These are phyloP conservation scores for Periconia sp. DNA, from an alignment of 2,329 filamentous ascomycete genomes.

Conservation along the genomic window DNA sequence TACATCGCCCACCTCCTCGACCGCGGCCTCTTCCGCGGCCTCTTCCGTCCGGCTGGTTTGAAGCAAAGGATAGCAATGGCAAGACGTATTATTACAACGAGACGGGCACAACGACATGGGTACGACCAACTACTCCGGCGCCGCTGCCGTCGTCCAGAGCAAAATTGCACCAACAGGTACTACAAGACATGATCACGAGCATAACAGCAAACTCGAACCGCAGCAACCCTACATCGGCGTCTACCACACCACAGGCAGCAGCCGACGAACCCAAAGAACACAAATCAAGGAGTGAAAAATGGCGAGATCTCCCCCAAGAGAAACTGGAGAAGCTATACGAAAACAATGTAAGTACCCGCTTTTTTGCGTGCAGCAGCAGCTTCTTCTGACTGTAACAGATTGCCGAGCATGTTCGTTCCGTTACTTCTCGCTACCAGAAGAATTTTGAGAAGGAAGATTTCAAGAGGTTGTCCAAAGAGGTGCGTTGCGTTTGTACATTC, in stretches of 20 bases:
- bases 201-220: constrained; percentile 68
- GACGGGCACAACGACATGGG: constrained; percentile 76
- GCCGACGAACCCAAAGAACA: constrained; percentile 59
- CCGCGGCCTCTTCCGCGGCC: constrained; percentile 60
- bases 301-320: constrained; percentile 69
- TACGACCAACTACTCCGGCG: constrained; percentile 70
- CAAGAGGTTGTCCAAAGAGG: constrained; percentile 66
- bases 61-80: constrained; percentile 67
- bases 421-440: constrained; percentile 83
- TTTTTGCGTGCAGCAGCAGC: not conserved
- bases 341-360: constrained; percentile 69
- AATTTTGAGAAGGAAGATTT: constrained; percentile 81
- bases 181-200: constrained; percentile 75
- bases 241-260: constrained; percentile 66
- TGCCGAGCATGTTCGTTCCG: constrained; percentile 79
- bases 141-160: constrained; percentile 65
- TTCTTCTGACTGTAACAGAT: constrained; percentile 56
- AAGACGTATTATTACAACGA: constrained; percentile 83
- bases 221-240: constrained; percentile 53
- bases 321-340: constrained; percentile 97
- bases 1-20: constrained; percentile 49
- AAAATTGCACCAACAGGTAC: constrained; percentile 70
- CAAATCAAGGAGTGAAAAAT: constrained; percentile 61
- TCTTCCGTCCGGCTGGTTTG: constrained; percentile 84
- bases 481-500: constrained; percentile 23